Conservation (phyloP, 1,284 basidiomycete genomes). For the Rhodotorula sp. region DNA sequence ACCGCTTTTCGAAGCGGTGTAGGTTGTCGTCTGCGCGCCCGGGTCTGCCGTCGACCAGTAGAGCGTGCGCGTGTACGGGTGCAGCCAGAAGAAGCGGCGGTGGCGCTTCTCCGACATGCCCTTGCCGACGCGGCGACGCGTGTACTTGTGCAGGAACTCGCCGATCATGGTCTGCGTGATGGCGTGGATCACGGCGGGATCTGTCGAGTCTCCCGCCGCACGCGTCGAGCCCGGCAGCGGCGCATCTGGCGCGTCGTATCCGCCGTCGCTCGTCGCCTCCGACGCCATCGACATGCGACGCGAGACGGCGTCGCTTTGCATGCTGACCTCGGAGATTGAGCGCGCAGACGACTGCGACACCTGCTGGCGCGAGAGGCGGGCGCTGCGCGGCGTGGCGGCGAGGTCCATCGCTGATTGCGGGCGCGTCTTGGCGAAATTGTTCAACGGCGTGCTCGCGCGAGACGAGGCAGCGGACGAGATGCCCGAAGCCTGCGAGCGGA, state of each 20-base stretch:
- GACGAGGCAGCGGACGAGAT: constrained; percentile 16
- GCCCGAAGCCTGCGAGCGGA: constrained; percentile 19
- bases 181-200: constrained; percentile 85
- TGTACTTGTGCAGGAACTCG: constrained; percentile 98
- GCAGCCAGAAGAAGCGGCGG: constrained; percentile 98
- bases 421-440: constrained; percentile 6
- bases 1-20: constrained; percentile 96
- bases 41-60: constrained; percentile 95
- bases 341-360: constrained; percentile 20
- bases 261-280: constrained; percentile 48
- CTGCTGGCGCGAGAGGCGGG: constrained; percentile 11
- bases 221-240: constrained; percentile 17
- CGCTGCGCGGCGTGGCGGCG: constrained; percentile 18
- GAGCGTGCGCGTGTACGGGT: constrained; percentile 96
- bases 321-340: constrained; percentile 40
- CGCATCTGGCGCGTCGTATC: constrained; percentile 24
- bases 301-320: constrained; percentile 33
- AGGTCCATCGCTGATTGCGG: constrained; percentile 6
- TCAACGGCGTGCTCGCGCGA: constrained; percentile 9
- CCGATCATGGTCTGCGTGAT: constrained; percentile 99
- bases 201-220: constrained; percentile 60
- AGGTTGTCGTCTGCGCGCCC: constrained; percentile 75
- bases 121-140: constrained; percentile 83
- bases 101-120: constrained; percentile 89
- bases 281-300: constrained; percentile 45